Percentiles rank a stretch among this genome's conserved stretches.
phyloP scores from a whole-genome alignment of 441 rosid species.

The Erysimum cheiri region DNA sequence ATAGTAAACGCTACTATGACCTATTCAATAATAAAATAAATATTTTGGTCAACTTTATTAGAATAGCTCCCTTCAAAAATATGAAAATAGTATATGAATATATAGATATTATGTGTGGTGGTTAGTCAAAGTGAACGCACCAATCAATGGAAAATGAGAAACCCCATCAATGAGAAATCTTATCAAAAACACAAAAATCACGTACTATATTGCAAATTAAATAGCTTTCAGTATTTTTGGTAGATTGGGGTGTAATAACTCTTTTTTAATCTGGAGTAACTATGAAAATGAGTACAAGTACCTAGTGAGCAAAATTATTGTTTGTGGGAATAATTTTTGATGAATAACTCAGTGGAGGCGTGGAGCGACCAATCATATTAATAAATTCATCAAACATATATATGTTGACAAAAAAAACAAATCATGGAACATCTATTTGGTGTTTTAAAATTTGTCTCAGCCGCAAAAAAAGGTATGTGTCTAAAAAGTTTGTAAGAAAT shows the following conservation, averaged over 20 bases:
- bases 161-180: neutral
- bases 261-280: neutral
- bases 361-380: neutral
- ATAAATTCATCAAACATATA: neutral
- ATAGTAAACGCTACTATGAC: constrained; percentile 9
- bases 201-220: neutral
- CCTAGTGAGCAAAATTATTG: neutral
- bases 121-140: constrained; percentile 24
- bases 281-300: constrained; percentile 15
- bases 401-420: neutral
- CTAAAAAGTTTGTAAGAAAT: neutral
- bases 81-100: constrained; percentile 9
- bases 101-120: constrained; percentile 18
- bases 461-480: neutral
- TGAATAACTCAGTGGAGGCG: neutral
- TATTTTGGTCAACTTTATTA: constrained; percentile 25
- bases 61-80: constrained; percentile 1
- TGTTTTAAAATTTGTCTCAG: neutral
- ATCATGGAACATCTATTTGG: neutral
- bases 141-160: neutral
- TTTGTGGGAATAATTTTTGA: neutral
- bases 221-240: neutral
- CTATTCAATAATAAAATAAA: neutral
- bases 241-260: neutral
- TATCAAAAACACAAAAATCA: neutral